These are phyloP conservation scores for Ceratocystis albifundus DNA, from an alignment of 2,329 filamentous ascomycete genomes.

Conservation along the genomic window DNA sequence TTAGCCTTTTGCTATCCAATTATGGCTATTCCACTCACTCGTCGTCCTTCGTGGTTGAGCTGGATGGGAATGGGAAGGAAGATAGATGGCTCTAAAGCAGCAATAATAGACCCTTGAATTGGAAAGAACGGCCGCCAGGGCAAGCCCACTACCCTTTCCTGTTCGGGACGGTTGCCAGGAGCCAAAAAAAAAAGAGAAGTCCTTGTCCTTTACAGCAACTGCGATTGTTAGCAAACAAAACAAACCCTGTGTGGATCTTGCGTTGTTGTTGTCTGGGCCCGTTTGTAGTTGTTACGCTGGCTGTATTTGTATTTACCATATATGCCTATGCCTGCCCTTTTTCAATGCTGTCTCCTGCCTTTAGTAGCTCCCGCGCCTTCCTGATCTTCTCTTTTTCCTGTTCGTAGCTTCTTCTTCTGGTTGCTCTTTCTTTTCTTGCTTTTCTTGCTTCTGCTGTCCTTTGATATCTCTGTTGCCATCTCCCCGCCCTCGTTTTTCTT, in stretches of 20 bases:
- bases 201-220: conserved; percentile 1
- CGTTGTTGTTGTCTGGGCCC: not conserved
- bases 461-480: not conserved
- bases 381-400: not conserved
- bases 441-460: not conserved
- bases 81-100: not conserved
- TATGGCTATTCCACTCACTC: not conserved
- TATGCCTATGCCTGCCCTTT: conserved; percentile 13
- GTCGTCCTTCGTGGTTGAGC: not conserved
- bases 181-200: not conserved
- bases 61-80: no score
- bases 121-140: not conserved
- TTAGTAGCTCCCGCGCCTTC: conserved; percentile 7
- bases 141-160: not conserved
- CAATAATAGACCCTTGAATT: conserved; percentile 8
- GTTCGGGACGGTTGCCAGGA: conserved; percentile 4
- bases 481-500: not conserved
- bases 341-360: not conserved
- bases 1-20: no score
- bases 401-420: not conserved
- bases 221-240: conserved; percentile 4
- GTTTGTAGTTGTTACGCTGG: conserved; percentile 10
- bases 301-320: conserved; percentile 6
- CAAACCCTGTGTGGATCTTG: conserved; percentile 12
- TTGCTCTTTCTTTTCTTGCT: not conserved